Evolutionary conservation across 768 basidiomycete genomes (phyloP), one percentile per base, ranked within the genome.

Genomic region (Rhodotorula kratochvilovae): DNA sequence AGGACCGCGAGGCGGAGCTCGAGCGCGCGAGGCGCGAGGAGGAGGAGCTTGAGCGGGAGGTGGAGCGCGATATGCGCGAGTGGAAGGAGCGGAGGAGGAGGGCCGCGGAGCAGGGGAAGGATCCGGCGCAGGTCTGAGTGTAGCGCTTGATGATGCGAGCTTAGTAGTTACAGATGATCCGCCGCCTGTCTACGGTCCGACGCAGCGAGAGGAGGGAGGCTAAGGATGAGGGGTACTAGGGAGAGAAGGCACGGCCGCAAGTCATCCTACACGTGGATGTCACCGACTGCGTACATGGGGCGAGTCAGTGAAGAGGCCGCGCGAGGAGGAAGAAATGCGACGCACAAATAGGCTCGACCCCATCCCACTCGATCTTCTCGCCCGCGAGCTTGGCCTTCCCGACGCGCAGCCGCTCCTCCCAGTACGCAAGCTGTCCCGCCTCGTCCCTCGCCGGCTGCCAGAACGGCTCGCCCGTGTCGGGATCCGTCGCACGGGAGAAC

Each of bases 381-480:
- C 80, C 80, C 12, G 79, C 78, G 48, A 77, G 72, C 48, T 74
- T 63, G 10, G 78, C 79, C 63, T 74, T 83, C 83, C 86, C 89
- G 13, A 86, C 85, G 65, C 79, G 82, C 78, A 90, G 88, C 75
- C 92, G 84, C 80, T 91, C 88, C 3, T 81, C 78, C 93, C 93
- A 97, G 81, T 95, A 96, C 79, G 89, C 89, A 64, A 93, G 79
- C 63, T 80, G 78, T 7, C 81, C 80, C 61, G 84, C 82, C 5
- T 79, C 84, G 2, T 81, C 80, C 67, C 86, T 80, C 23, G 83
- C 80, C 0, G 94, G 94, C 57, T 83, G 79, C 94, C 94, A 98
- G 62, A 92, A 88, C 56, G 91, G 83, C 78, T 95, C 93, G 3
- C 90, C 89, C 3, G 91, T 93, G 80, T 98, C 95, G 1, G 85